Evolutionary conservation across 192 early-diverging fungal species (phyloP), one percentile per base, ranked within the genome.

Genomic region (Coemansia sp.): DNA sequence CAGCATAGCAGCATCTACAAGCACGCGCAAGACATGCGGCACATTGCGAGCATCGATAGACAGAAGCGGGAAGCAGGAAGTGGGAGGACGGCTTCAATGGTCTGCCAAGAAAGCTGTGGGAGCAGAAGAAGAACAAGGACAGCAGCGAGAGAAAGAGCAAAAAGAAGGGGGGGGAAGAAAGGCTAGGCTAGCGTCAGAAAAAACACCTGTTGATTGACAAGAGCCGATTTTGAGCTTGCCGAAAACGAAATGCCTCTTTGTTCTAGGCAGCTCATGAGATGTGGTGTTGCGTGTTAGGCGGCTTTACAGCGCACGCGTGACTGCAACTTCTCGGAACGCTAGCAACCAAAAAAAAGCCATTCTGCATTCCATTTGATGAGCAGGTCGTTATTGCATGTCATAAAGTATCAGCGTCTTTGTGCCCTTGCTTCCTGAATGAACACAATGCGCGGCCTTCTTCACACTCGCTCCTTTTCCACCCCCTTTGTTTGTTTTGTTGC

Each of bases 291-390:
- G n/a, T 41, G 59, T 41, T 11, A n/a, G 6, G 57, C 6, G 47
- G 16, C 47, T 6, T 32, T 48, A 37, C 62, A 39, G 32, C 19
- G 62, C 32, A 48, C 46, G 57, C 69, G 65, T 77, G 75, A 65
- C 63, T 54, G 70, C 62, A 77, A 71, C 75, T 72, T 77, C 75
- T 77, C 75, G 75, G 75, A 77, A 77, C 70, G 41, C 70, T 45
- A 39, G 41, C 10, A 11, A 66, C 37, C 37, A 73, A 73, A 57
- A 49, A 49, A 56, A 41, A 37, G 66, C 72, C 46, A 41, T 67
- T 74, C 61, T 47, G 22, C 67, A 47, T 68, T 51, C 51, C 22
- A 22, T 39, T 15, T 68, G 37, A 40, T 19, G 56, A 55, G 46
- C 51, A 42, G 42, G 19, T 32, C 57, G 47, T 57, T 48, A 57